Evolutionary conservation across 2,329 filamentous ascomycete genomes (phyloP).

Genomic region (Erysiphe pulchra): DNA sequence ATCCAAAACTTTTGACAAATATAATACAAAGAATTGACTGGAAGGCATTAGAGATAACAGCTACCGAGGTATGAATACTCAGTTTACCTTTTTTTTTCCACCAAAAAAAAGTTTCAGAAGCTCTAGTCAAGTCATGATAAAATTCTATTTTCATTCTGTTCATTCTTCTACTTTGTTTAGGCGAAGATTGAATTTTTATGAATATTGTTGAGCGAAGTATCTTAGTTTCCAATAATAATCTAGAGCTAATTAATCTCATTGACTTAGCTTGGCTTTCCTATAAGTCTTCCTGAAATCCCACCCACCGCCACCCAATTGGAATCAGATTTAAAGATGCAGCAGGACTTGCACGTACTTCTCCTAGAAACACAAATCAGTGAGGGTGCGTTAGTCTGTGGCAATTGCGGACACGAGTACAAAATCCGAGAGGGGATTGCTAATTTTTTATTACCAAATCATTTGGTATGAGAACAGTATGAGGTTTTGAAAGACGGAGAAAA

Average conservation of each 20-base stretch:
- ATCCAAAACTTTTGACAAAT: slow-evolving; percentile 57
- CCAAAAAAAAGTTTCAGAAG: too few relatives aligned
- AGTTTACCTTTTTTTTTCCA: neutral
- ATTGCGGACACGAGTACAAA: slow-evolving; percentile 81
- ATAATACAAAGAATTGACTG: slow-evolving; percentile 75
- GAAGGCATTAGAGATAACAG: slow-evolving; percentile 50
- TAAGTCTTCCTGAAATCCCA: slow-evolving; percentile 33
- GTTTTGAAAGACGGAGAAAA: too few relatives aligned
- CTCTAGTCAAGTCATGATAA: too few relatives aligned
- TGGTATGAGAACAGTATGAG: slow-evolving; percentile 28
- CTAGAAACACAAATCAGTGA: slow-evolving; percentile 76
- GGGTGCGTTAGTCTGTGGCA: slow-evolving; percentile 71
- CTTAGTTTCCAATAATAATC: slow-evolving; percentile 1
- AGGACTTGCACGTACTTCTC: slow-evolving; percentile 56
- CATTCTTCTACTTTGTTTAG: neutral
- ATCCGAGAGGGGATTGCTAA: slow-evolving; percentile 94
- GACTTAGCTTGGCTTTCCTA: slow-evolving; percentile 48
- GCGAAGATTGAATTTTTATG: neutral
- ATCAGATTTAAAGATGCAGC: slow-evolving; percentile 41
- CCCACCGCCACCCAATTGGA: slow-evolving; percentile 36
- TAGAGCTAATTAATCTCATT: neutral
- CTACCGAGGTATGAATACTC: slow-evolving; percentile 35
- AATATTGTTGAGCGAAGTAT: slow-evolving; percentile 1
- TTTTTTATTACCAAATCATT: slow-evolving; percentile 76
- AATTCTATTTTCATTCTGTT: neutral